phyloP scores from a whole-genome alignment of 2,329 filamentous ascomycete genomes.

The Talaromyces sp. region DNA sequence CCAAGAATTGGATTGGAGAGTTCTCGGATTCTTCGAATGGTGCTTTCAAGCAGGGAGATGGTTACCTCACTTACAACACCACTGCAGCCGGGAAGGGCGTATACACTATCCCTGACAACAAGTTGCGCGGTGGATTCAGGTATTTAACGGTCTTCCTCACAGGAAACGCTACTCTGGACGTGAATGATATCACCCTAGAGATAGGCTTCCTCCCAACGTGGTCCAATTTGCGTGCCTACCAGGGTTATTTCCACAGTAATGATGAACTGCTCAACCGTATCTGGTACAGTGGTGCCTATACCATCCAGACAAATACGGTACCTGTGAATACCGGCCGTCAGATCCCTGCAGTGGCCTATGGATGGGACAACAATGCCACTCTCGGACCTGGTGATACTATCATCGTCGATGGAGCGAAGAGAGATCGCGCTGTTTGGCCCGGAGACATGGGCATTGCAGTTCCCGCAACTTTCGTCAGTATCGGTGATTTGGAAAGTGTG shows the following conservation, averaged over 20 bases:
- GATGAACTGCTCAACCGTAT: conserved; percentile 53
- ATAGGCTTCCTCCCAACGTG: conserved; percentile 51
- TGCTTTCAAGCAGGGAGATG: conserved; percentile 39
- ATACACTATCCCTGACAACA: conserved; percentile 39
- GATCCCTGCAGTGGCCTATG: conserved; percentile 29
- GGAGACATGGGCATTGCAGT: conserved; percentile 52
- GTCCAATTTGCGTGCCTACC: conserved; percentile 51
- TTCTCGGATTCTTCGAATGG: conserved; percentile 50
- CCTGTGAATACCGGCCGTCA: conserved; percentile 37
- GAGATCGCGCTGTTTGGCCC: conserved; percentile 45
- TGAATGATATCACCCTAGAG: conserved; percentile 42
- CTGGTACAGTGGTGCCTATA: conserved; percentile 56
- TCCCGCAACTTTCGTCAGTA: conserved; percentile 42
- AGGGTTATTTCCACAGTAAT: conserved; percentile 52
- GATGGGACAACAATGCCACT: conserved; percentile 41
- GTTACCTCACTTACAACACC: conserved; percentile 38
- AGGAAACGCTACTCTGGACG: conserved; percentile 28
- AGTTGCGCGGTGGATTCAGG: conserved; percentile 44
- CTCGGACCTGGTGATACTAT: conserved; percentile 41
- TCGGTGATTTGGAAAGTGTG: conserved; percentile 46
- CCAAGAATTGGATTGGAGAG: conserved; percentile 48
- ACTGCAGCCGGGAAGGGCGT: conserved; percentile 30
- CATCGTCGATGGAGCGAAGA: conserved; percentile 44
- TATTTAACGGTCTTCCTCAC: conserved; percentile 43
- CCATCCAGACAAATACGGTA: conserved; percentile 47